Evolutionary conservation across 2,329 filamentous ascomycete species (phyloP).

Genomic region (Phoma herbarum): DNA sequence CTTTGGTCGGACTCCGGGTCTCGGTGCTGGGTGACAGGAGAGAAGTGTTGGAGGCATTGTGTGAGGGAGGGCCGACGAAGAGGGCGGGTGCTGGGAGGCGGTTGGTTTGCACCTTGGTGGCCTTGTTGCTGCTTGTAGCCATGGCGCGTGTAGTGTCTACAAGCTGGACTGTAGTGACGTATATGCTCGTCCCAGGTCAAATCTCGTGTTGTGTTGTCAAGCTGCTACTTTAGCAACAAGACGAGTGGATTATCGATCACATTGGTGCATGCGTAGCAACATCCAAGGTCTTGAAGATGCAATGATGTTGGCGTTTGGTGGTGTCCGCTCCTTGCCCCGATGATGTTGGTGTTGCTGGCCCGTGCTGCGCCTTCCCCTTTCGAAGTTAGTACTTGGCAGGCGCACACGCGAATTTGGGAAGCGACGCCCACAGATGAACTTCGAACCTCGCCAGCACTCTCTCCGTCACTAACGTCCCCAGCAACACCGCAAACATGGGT

Average conservation of each 20-base stretch:
- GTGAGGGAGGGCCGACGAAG: slow-evolving; percentile 82
- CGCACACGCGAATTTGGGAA: slow-evolving; percentile 4
- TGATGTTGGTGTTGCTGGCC: slow-evolving; percentile 9
- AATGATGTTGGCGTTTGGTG: background rate
- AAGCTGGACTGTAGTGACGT: background rate
- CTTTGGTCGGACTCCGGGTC: slow-evolving; percentile 42
- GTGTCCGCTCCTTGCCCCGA: background rate
- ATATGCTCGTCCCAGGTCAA: background rate
- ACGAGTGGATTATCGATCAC: background rate
- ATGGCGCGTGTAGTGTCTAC: slow-evolving; percentile 17
- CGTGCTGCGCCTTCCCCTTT: slow-evolving; percentile 5
- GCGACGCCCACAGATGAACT: slow-evolving; percentile 15
- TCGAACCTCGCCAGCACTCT: slow-evolving; percentile 28
- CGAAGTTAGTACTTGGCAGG: slow-evolving; percentile 13
- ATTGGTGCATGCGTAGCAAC: slow-evolving; percentile 1
- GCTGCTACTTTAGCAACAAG: slow-evolving; percentile 18
- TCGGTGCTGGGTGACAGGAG: slow-evolving; percentile 49
- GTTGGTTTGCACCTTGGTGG: slow-evolving; percentile 40
- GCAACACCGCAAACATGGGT: slow-evolving; percentile 52
- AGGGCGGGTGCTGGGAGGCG: slow-evolving; percentile 76
- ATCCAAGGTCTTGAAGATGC: too few relatives aligned
- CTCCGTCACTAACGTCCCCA: slow-evolving; percentile 40
- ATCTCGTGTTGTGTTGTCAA: background rate
- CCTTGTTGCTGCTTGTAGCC: slow-evolving; percentile 33
- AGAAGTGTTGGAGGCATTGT: slow-evolving; percentile 68